Base-by-base conservation (phyloP, 1,284 basidiomycete species). In the Macrocybe sp. region DNA sequence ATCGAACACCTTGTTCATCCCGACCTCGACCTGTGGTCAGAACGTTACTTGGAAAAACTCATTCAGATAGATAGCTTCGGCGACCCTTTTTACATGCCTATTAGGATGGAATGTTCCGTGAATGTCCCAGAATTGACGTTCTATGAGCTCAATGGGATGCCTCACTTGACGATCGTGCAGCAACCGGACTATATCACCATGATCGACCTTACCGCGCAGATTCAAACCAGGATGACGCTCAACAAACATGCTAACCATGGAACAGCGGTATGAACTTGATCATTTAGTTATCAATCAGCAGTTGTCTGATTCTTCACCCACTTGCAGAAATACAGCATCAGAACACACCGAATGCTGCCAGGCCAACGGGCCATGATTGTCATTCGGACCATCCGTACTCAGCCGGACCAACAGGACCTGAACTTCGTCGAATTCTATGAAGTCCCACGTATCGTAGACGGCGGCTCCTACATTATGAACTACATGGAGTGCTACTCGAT, bases 1-100 rank as follows among this genome's bases (percentile, higher is more conserved):
- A 66, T 87, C 7, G 81, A 85, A 50, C 53, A 60, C 2, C 59
- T 85, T 37, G 69, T 73, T 9, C 70, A 79, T 52, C 76, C 76
- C 9, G 61, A 68, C 4, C 60, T 75, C 31, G 51, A 58, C 1
- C 74, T 73, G 22, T 68, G 67, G 37, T 70, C 73, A 0, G 50
- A 54, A 11, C 64, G 70, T 22, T 22, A 22, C 4, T 22, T 22
- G 22, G 22, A 22, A 22, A 22, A 22, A 22, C 22, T 22, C 22
- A 22, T 22, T 22, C 22, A 22, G 22, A 22, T 22, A 22, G 22
- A 22, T 4, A 4, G 4, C 22, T 4, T 22, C 22, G 22, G 22
- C 22, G 22, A 22, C 4, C 22, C 22, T 22, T 22, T 22, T 22
- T 4, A 22, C 22, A 22, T 22, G 3, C 22, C 22, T 22, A 3